Base-by-base conservation (phyloP, 179 eudicot species). In the Corrigiola litoralis region DNA sequence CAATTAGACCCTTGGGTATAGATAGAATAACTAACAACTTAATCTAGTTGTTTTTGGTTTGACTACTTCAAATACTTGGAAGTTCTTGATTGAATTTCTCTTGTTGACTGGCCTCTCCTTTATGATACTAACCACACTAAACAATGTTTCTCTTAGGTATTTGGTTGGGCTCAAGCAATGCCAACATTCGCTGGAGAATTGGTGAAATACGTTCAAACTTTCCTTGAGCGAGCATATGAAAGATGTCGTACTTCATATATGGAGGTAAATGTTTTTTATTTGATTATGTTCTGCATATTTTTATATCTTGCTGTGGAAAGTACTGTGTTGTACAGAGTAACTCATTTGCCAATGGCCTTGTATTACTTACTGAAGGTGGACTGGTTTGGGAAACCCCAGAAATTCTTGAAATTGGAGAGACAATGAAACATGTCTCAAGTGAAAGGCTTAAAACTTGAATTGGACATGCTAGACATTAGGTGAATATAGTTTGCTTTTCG, bases 131-230 rank as follows among this genome's bases (percentile, higher is more conserved):
- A 42, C 52, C 25, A 34, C 44, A 48, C 29, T 20, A 40, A 38
- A 5, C 46, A 46, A 23, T 34, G 9, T 12, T 23, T 1, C 2
- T 66, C 16, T 33, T 66, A 95, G 99, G 96, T 95, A 33, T 82
- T 91, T 76, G 95, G 96, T 29, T 95, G 99, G 99, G 99, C 99
- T 67, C 97, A 88, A 73, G 86, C 99, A 74, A 91, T 95, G 99
- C 99, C 99, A 29, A 95, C 85, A 72, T 95, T 88, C 68, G 79
- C 97, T 65, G 74, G 84, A 60, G 99, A 91, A 63, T 90, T 95
- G 70, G 89, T 91, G 73, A 85, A 84, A 66, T 87, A 88, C 48
- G 97, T 95, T 61, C 95, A 88, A 67, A 85, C 99, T 60, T 91
- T 95, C 73, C 92, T 95, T 44, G 99, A 91, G 77, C 83, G 99